A percentile compares a stretch with the other conserved stretches of the same genome.
Conservation (phyloP, 768 basidiomycete species). For the Mycena galopus region DNA sequence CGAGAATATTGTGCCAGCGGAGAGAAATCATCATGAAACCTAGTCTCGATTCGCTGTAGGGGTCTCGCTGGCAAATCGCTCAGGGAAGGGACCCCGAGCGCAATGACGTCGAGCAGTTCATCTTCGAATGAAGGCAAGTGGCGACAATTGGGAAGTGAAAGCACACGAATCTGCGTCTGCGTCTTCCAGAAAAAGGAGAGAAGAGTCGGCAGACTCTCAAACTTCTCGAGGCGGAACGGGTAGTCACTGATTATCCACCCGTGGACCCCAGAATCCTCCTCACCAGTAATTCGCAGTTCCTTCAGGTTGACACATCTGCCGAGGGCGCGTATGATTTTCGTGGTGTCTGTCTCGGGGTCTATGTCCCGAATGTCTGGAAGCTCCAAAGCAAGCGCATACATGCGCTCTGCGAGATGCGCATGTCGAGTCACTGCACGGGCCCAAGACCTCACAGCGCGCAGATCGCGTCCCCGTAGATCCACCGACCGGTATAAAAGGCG, state of each 20-base stretch:
- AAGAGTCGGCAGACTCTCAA: not conserved
- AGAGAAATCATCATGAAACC: not conserved
- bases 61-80: not conserved
- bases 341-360: not conserved
- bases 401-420: constrained; percentile 10
- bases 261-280: not conserved
- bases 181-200: constrained; percentile 1
- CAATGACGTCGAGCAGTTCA: constrained; percentile 5
- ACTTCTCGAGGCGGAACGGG: constrained; percentile 1
- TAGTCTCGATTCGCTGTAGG: constrained; percentile 1
- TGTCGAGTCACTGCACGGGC: not conserved
- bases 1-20: not conserved
- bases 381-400: not conserved
- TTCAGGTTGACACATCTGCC: constrained; percentile 15
- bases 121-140: not conserved
- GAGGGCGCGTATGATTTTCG: constrained; percentile 5
- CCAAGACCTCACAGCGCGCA: not conserved
- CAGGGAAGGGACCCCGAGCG: not conserved
- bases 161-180: constrained; percentile 11
- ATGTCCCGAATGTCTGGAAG: not conserved
- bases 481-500: constrained; percentile 10
- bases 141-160: not conserved
- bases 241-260: constrained; percentile 11
- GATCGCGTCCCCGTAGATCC: not conserved
- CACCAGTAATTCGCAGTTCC: not conserved